Base-by-base conservation (phyloP, 2,329 filamentous ascomycete genomes). In the Rutstroemia sp. region DNA sequence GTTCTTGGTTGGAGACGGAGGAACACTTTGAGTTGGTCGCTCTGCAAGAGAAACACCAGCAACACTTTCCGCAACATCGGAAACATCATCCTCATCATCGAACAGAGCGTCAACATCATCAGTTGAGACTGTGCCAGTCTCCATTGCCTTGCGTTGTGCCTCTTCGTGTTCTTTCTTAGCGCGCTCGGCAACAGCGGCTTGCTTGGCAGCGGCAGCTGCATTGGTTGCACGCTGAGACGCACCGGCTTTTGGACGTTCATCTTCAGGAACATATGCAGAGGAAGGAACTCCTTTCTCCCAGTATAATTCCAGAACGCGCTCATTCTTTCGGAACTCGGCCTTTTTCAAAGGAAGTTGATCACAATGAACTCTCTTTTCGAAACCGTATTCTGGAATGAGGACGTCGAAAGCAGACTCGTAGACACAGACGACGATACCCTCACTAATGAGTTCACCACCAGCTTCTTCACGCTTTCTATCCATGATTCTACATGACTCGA, bases 271-370 rank as follows among this genome's bases (percentile, higher is more conserved):
- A 66, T 95, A 99, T 2, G 92, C 89, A 45, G 92, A 96, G 61
- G 92, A 97, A 27, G 92, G 90, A 7, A 97, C 91, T 48, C 94
- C 94, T 82, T 97, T 99, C 84, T 99, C 94, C 94, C 94, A 99
- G 79, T 96, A 99, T 16, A 99, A 81, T 74, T 99, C 94, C 48
- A 99, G 80, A 30, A 97, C 83, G 56, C 94, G 85, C 76, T 92
- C 90, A 71, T 95, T 91, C 79, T 97, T 97, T 73, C 95, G 86
- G 75, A 94, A 99, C 71, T 99, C 94, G n/a, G 94, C 94, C 79
- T 99, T 99, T 82, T 97, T 92, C 65, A 99, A 77, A 30, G 94
- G 94, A 70, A 99, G 79, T 77, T 99, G 94, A 70, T 99, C 94
- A 71, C 94, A 99, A 75, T 99, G 94, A 52, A 99, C 94, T 62